Percentiles rank a stretch among this genome's conserved stretches.
phyloP scores from a whole-genome alignment of 768 basidiomycete genomes.

The Lentinula sp. region DNA sequence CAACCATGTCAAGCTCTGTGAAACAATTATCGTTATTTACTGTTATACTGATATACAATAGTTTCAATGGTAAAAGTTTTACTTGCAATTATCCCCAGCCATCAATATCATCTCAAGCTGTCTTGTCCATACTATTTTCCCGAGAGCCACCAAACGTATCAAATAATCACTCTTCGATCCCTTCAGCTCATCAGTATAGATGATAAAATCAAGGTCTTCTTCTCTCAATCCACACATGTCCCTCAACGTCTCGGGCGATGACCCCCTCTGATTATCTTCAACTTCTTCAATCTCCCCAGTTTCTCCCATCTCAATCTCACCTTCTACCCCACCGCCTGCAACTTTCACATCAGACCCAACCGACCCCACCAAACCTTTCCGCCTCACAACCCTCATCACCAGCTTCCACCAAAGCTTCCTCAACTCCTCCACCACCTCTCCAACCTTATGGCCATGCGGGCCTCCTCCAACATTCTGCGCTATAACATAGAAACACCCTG shows the following conservation, averaged over 20 bases:
- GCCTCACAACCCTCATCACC: not conserved
- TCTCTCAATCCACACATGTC: not conserved
- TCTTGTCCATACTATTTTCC: not conserved
- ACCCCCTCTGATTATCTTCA: not conserved
- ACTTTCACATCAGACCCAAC: not conserved
- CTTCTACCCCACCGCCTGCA: not conserved
- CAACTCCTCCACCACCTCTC: not conserved
- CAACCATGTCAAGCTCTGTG: too few relatives aligned
- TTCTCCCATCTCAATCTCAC: not conserved
- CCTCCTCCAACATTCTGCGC: constrained; percentile 14
- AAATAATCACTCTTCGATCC: not conserved
- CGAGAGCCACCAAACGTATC: not conserved
- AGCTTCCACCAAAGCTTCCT: constrained; percentile 5
- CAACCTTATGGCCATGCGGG: not conserved
- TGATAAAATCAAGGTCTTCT: not conserved
- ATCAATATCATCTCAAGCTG: not conserved
- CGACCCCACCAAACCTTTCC: not conserved
- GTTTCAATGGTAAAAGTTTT: not conserved
- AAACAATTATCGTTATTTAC: not conserved
- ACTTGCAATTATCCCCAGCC: not conserved
- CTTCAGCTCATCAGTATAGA: not conserved
- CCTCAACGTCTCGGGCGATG: not conserved
- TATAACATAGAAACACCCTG: constrained; percentile 18
- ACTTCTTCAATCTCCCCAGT: not conserved
- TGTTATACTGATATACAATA: too few relatives aligned